Percentiles rank a stretch among this genome's conserved stretches.
Evolutionary conservation across 345 rosid species (phyloP).

Genomic region (Schrenkiella parvula): DNA sequence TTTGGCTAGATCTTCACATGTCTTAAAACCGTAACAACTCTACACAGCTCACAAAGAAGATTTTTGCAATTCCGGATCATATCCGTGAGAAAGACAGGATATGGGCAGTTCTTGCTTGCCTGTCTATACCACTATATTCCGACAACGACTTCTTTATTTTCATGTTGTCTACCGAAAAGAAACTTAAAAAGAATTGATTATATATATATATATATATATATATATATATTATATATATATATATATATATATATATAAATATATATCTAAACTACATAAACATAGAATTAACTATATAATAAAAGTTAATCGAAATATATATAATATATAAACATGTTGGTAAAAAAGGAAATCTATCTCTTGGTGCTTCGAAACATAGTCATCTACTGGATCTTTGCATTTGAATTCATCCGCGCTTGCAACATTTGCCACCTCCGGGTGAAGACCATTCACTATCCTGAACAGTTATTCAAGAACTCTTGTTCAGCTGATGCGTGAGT

Average conservation of each 20-base stretch:
- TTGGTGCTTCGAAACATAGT: constrained; percentile 86
- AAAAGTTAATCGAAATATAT: too few relatives aligned
- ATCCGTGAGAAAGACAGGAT: constrained; percentile 93
- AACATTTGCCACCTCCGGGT: constrained; percentile 62
- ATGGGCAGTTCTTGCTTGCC: constrained; percentile 97
- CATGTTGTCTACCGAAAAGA: too few relatives aligned
- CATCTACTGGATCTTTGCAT: constrained; percentile 95
- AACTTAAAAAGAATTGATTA: too few relatives aligned
- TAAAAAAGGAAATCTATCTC: too few relatives aligned
- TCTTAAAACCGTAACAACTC: not conserved
- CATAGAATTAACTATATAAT: too few relatives aligned
- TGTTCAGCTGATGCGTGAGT: not conserved
- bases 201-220: too few relatives aligned
- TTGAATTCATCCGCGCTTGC: constrained; percentile 80
- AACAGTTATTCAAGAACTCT: not conserved
- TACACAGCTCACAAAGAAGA: not conserved
- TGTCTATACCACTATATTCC: constrained; percentile 78
- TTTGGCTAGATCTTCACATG: not conserved
- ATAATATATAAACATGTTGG: too few relatives aligned
- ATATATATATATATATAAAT: too few relatives aligned
- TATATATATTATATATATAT: too few relatives aligned
- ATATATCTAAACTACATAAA: too few relatives aligned
- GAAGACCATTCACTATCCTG: constrained; percentile 62
- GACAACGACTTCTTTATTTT: too few relatives aligned
- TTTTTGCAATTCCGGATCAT: constrained; percentile 73